A percentile compares a stretch with the other conserved stretches of the same genome.
These are phyloP conservation scores for Athelia sp. DNA, from an alignment of 1,284 basidiomycete genomes.

Conservation along the genomic window DNA sequence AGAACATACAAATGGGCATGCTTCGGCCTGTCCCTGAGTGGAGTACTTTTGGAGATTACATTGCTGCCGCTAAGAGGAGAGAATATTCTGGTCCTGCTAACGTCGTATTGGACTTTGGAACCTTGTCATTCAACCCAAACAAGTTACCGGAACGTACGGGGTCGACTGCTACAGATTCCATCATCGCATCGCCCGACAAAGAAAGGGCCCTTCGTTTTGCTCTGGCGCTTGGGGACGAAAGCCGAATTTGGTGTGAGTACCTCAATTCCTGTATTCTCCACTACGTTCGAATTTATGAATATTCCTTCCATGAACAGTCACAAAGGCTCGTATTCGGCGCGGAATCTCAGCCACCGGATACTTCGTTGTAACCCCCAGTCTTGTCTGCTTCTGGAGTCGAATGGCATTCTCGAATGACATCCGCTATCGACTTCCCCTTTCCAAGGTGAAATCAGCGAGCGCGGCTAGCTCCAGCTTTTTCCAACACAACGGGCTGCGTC, in stretches of 20 bases:
- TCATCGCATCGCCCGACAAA: constrained; percentile 8
- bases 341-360: constrained; percentile 35
- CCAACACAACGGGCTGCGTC: constrained; percentile 37
- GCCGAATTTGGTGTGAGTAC: constrained; percentile 38
- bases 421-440: constrained; percentile 45
- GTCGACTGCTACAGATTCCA: neutral
- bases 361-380: constrained; percentile 36
- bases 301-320: too few relatives aligned
- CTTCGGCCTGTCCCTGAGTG: constrained; percentile 23
- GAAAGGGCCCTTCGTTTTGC: constrained; percentile 28
- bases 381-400: constrained; percentile 47
- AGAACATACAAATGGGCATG: constrained; percentile 26
- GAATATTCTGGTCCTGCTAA: constrained; percentile 1
- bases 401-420: constrained; percentile 34
- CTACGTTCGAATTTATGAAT: constrained; percentile 1
- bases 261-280: constrained; percentile 1
- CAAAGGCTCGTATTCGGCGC: constrained; percentile 31
- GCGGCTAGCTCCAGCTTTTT: constrained; percentile 26
- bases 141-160: constrained; percentile 11
- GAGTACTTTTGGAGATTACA: constrained; percentile 21
- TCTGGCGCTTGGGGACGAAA: constrained; percentile 28
- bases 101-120: constrained; percentile 32
- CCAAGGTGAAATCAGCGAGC: constrained; percentile 38
- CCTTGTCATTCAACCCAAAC: constrained; percentile 35
- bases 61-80: constrained; percentile 23